Evolutionary conservation across 139 green algal genomes (phyloP).

Genomic region (Chlamydomonas asymmetrica): DNA sequence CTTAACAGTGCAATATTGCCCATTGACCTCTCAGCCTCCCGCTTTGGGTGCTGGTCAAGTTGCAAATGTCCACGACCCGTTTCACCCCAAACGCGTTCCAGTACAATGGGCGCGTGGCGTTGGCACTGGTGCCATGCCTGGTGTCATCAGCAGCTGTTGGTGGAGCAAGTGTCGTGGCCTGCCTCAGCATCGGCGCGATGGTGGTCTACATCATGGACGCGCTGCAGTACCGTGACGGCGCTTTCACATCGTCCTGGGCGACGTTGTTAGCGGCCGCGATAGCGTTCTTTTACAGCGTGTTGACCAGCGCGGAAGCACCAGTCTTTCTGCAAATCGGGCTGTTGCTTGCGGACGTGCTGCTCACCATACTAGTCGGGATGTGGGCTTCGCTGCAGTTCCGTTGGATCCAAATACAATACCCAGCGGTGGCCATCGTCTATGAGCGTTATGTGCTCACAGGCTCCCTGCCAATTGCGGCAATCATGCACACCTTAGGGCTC

Average conservation of each 20-base stretch:
- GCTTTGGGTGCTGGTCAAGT: too few relatives aligned
- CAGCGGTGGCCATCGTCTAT: slow-evolving; percentile 78
- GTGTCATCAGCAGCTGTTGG: slow-evolving; percentile 71
- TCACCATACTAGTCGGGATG: slow-evolving; percentile 32
- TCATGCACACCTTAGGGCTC: slow-evolving; percentile 64
- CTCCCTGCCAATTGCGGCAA: slow-evolving; percentile 61
- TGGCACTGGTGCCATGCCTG: slow-evolving; percentile 78
- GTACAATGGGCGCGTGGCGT: slow-evolving; percentile 77
- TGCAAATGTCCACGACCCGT: slow-evolving; percentile 14
- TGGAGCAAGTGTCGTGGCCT: slow-evolving; percentile 60
- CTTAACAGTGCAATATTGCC: too few relatives aligned
- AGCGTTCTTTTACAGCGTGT: slow-evolving; percentile 50
- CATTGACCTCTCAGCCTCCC: too few relatives aligned
- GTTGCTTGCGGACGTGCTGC: slow-evolving; percentile 12
- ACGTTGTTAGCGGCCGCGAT: slow-evolving; percentile 67
- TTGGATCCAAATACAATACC: slow-evolving; percentile 86
- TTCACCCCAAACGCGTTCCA: slow-evolving; percentile 63
- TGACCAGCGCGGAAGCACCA: slow-evolving; percentile 11
- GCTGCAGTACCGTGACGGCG: slow-evolving; percentile 73
- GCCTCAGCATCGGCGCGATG: slow-evolving; percentile 70
- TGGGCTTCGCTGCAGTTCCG: slow-evolving; percentile 94
- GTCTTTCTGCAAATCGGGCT: slow-evolving; percentile 29
- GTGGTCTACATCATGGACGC: slow-evolving; percentile 89
- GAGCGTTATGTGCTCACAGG: slow-evolving; percentile 82
- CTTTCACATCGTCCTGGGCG: slow-evolving; percentile 78